Base-by-base conservation (phyloP, 768 basidiomycete species). In the Termitomyces sp. region DNA sequence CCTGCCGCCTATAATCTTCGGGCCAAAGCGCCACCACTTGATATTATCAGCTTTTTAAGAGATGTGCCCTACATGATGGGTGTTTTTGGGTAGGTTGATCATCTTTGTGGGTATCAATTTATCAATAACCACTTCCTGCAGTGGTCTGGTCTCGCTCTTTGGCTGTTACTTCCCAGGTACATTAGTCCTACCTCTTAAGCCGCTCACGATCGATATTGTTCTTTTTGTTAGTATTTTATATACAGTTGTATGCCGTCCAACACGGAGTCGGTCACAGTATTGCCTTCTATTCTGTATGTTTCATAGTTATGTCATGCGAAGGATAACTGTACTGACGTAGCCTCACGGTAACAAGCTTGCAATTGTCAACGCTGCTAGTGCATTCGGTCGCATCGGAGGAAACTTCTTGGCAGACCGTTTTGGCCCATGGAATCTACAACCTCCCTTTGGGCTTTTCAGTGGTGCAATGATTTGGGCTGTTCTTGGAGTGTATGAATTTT, bases 391-490 rank as follows among this genome's bases (percentile, higher is more conserved):
- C 16, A 65, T 76, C 16, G 67, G 65, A 10, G 70, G 69, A 18
- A 76, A 72, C 32, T 67, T 70, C 56, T 63, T 74, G 6, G 77
- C 77, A 32, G 77, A 59, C 30, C 55, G 50, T 20, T 56, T 59
- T 33, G 61, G 58, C 5, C 61, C 72, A 35, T 79, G 73, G 71
- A 75, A 76, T 55, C 56, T 75, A 13, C 70, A 77, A 51, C 57
- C 76, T 13, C 71, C 74, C 0, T 65, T 67, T 36, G 75, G 74
- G 28, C 57, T 75, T 6, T 52, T 71, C 43, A 69, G 73, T 48
- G 76, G 73, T n/a, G 68, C 69, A n/a, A 72, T 76, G 60, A 73
- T 81, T 46, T 81, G 73, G 60, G 72, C 72, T 7, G 69, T 76
- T 33, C 65, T 73, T 10, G 70, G 70, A 38, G 63, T 77, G 77